Evolutionary conservation across 345 rosid species (phyloP).

Genomic region (Schrenkiella parvula): DNA sequence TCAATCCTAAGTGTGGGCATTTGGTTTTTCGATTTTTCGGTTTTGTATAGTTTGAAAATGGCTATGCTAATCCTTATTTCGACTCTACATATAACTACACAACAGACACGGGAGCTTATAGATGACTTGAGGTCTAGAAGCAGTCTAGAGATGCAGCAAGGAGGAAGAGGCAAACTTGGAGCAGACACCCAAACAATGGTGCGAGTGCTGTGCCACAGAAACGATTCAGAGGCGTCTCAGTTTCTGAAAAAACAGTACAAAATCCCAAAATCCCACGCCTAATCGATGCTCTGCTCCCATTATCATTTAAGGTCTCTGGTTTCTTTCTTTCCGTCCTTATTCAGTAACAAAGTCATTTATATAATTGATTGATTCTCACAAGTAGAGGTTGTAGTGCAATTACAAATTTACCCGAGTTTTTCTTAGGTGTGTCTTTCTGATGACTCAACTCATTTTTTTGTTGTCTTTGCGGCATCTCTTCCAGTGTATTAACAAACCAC

Average conservation of each 20-base stretch:
- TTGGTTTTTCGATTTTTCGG: background rate
- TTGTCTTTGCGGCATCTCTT: background rate
- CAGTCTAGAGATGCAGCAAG: conserved; percentile 51
- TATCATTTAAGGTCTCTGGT: too few relatives aligned
- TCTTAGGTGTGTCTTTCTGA: background rate
- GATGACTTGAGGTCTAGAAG: conserved; percentile 76
- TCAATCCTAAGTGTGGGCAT: background rate
- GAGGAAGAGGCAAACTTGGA: conserved; percentile 64
- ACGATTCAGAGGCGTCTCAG: conserved; percentile 81
- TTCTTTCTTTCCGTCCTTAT: background rate
- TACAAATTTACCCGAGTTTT: background rate
- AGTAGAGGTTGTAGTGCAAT: conserved; percentile 15
- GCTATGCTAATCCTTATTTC: background rate
- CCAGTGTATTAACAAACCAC: background rate
- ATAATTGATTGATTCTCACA: conserved; percentile 12
- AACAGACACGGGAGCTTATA: conserved; percentile 78
- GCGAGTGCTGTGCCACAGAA: conserved; percentile 84
- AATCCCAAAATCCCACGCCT: conserved; percentile 65
- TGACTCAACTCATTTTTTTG: background rate
- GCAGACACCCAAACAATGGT: conserved; percentile 73
- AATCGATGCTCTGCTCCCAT: too few relatives aligned
- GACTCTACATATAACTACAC: background rate
- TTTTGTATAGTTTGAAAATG: background rate
- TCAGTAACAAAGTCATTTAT: conserved; percentile 3
- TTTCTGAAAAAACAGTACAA: conserved; percentile 93